Evolutionary conservation across 306 rosid genomes (phyloP).

Genomic region (Castanopsis chinensis): DNA sequence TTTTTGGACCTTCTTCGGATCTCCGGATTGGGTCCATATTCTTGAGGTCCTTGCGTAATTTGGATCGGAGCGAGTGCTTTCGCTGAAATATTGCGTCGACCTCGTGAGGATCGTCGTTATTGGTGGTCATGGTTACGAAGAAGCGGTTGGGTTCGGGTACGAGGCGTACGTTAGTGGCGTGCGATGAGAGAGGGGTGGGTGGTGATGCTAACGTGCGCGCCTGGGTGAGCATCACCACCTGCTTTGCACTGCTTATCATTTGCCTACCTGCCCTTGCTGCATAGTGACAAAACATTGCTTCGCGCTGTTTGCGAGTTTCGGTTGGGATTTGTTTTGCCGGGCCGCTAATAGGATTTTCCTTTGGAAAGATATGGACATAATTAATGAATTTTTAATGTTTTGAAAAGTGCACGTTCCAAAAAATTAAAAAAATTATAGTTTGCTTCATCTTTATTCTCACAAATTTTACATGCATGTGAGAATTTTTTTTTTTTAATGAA

Average conservation of each 20-base stretch:
- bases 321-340: neutral
- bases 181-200: neutral
- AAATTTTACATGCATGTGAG: too few species aligned
- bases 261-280: neutral
- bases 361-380: too few species aligned
- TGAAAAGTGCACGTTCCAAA: too few species aligned
- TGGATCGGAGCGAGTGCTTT: slow-evolving; percentile 25
- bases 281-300: neutral
- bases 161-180: neutral
- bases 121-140: slow-evolving; percentile 13
- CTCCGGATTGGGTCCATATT: slow-evolving; percentile 32
- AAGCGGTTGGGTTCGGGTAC: neutral
- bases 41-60: slow-evolving; percentile 19
- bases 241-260: slow-evolving; percentile 3
- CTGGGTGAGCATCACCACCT: neutral
- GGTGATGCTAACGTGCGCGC: slow-evolving; percentile 9
- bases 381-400: too few species aligned
- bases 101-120: slow-evolving; percentile 2
- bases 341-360: neutral
- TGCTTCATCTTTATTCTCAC: too few species aligned
- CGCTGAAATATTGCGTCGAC: slow-evolving; percentile 21
- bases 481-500: too few species aligned
- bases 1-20: slow-evolving; percentile 24
- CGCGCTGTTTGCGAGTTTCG: neutral
- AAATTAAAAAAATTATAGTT: too few species aligned